Evolutionary conservation across 2,329 filamentous ascomycete genomes (phyloP).

Genomic region (Trichophyton equinum): DNA sequence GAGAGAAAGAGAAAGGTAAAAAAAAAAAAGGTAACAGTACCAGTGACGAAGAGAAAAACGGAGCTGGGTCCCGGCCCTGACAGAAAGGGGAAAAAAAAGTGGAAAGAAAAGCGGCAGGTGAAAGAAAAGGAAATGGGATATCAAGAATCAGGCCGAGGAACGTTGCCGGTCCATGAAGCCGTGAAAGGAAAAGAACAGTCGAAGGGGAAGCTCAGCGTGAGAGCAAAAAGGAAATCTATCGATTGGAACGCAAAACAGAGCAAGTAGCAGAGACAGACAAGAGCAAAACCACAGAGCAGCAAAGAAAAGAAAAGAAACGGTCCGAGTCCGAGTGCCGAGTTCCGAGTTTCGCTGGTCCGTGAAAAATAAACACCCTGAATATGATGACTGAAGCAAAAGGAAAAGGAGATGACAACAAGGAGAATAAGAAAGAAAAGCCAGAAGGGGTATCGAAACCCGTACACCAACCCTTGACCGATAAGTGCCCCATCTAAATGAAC

Average conservation of each 20-base stretch:
- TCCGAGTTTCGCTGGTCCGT: neutral
- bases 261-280: slow-evolving; percentile 4
- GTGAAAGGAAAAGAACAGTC: neutral
- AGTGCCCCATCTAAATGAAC: slow-evolving; percentile 12
- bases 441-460: slow-evolving; percentile 12
- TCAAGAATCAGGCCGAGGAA: neutral
- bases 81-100: neutral
- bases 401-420: slow-evolving; percentile 3
- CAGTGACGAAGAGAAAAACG: neutral
- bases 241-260: neutral
- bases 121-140: neutral
- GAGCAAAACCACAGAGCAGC: too few species aligned
- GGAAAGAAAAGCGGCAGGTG: neutral
- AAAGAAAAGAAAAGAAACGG: slow-evolving; percentile 6
- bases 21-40: neutral
- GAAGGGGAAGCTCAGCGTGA: neutral
- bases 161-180: slow-evolving; percentile 1
- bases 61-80: neutral
- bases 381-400: neutral
- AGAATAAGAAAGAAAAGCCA: neutral
- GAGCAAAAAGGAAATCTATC: neutral
- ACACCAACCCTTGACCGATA: slow-evolving; percentile 4
- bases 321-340: neutral
- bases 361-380: neutral
- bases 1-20: neutral